A percentile compares a stretch with the other conserved stretches of the same genome.
Conservation (phyloP, 2,329 filamentous ascomycete species). For the Dothideomycetidae sp. region DNA sequence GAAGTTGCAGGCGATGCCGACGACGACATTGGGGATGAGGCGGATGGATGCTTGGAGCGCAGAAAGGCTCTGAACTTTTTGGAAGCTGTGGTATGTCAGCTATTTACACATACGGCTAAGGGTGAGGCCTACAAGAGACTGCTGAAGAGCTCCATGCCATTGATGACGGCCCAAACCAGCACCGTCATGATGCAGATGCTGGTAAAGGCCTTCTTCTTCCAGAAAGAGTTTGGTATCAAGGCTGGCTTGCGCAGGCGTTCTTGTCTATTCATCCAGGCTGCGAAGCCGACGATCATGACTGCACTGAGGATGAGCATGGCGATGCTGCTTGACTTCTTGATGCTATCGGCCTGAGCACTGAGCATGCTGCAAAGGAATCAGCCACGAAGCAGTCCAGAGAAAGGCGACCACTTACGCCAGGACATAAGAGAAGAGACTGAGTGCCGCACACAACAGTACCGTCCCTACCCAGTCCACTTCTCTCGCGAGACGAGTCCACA, state of each 20-base stretch:
- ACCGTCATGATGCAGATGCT: constrained; percentile 29
- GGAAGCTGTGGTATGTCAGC: no score
- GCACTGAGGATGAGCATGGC: not conserved
- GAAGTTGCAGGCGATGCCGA: not conserved
- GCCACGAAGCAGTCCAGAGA: no score
- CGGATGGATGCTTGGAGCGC: not conserved
- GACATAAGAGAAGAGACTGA: constrained; percentile 35
- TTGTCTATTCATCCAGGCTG: constrained; percentile 20
- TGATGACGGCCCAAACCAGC: constrained; percentile 19
- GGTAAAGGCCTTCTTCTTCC: constrained; percentile 41
- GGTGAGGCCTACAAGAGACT: no score
- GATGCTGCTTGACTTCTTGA: no score
- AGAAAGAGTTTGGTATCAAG: constrained; percentile 46
- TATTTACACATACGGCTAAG: no score
- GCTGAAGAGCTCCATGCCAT: not conserved
- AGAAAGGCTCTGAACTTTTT: not conserved
- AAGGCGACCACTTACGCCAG: constrained; percentile 30
- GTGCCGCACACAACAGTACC: constrained; percentile 21
- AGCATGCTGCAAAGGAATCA: not conserved
- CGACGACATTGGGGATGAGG: not conserved
- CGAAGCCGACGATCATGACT: not conserved
- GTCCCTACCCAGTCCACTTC: not conserved
- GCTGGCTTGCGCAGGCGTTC: constrained; percentile 33
- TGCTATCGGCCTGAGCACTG: no score
- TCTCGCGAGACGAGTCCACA: no score